Conservation (phyloP, 257 asterid species). For the Avicennia marina region DNA sequence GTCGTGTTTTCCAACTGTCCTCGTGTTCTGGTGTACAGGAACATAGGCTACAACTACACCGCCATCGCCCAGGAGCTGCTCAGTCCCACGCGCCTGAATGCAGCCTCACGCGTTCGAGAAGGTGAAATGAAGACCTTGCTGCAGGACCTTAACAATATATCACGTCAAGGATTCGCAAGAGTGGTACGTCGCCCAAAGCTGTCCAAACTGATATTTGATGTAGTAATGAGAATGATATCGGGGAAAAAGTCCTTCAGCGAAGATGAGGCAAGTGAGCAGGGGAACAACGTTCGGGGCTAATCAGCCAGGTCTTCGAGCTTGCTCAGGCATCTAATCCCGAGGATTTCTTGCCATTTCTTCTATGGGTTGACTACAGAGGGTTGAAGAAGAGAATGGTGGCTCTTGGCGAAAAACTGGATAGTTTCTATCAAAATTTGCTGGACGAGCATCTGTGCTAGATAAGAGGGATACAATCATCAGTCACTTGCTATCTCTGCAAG, state of each 20-base stretch:
- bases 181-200: slow-evolving; percentile 23
- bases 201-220: slow-evolving; percentile 25
- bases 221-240: slow-evolving; percentile 30
- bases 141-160: neutral
- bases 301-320: slow-evolving; percentile 14
- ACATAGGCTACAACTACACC: slow-evolving; percentile 42
- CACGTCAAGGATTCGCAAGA: neutral
- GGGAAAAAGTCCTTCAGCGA: slow-evolving; percentile 20
- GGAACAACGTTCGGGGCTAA: neutral
- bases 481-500: slow-evolving; percentile 37
- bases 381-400: slow-evolving; percentile 22
- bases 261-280: neutral
- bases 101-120: slow-evolving; percentile 23
- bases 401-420: slow-evolving; percentile 23
- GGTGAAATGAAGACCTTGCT: slow-evolving; percentile 21
- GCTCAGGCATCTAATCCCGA: slow-evolving; percentile 28
- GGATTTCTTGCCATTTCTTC: slow-evolving; percentile 36
- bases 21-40: slow-evolving; percentile 22
- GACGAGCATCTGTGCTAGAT: slow-evolving; percentile 32
- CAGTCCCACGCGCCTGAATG: slow-evolving; percentile 33
- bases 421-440: slow-evolving; percentile 27
- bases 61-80: slow-evolving; percentile 37
- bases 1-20: slow-evolving; percentile 40
- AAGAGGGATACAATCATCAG: slow-evolving; percentile 32
- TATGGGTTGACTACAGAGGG: slow-evolving; percentile 39